Evolutionary conservation across 2,329 filamentous ascomycete genomes (phyloP), one percentile per base, ranked within the genome.

Genomic region (Conoideocrella luteorostrata): DNA sequence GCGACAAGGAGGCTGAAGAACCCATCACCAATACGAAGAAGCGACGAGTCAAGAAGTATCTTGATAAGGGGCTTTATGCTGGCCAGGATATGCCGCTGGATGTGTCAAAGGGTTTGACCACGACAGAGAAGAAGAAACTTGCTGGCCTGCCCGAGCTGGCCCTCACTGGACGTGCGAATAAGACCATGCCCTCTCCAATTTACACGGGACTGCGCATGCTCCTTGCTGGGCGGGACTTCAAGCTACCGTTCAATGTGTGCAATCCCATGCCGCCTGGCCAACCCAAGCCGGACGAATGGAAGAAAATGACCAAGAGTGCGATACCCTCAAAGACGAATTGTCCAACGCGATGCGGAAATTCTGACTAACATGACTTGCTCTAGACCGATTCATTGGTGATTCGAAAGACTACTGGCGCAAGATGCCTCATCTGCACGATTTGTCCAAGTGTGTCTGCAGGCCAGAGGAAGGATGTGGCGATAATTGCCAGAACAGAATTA

Each of bases 211-310:
- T 88, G 48, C 78, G 83, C 40, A 69, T 84, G 43, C 65, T 96
- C 46, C 76, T 89, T 43, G 71, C 77, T 47, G 84, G 84, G 12
- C 76, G 86, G 40, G 82, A 94, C 60, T 97, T 95, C 66, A 88
- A 88, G 63, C 70, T 98, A 23, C 93, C 93, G 0, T 96, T 81
- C 57, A 86, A 95, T 60, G 74, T 95, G 38, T 97, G 91, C 70
- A 86, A 88, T 43, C 91, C 91, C 3, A 76, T 95, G 17, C 85
- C 88, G 4, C 80, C 82, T 2, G 88, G 86, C 39, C 87, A 95
- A 59, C 87, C 89, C 20, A 95, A 95, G 65, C 90, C 91, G 1
- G 84, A 94, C 52, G 88, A 95, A 56, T 98, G 90, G 86, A 82
- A 83, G 53, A 91, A 91, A 62, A 84, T 93, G 54, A 90, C 88